Conservation (phyloP, 2,329 filamentous ascomycete genomes). For the Onygenales sp. region DNA sequence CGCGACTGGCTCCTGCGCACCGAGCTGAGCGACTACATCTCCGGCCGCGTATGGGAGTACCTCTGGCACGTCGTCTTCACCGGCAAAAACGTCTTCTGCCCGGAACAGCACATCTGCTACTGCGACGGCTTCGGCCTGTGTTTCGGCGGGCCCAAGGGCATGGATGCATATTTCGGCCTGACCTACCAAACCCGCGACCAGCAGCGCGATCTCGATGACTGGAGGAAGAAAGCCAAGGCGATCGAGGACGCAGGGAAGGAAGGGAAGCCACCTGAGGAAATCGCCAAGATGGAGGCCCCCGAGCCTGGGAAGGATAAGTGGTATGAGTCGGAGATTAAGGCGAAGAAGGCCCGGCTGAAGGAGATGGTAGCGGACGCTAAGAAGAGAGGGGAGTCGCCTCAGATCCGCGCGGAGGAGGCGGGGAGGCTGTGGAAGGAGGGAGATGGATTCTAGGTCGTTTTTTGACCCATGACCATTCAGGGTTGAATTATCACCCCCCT, state of each 20-base stretch:
- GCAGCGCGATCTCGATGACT: constrained; percentile 26
- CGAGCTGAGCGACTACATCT: constrained; percentile 44
- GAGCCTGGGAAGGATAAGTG: constrained; percentile 35
- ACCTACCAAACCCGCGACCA: constrained; percentile 32
- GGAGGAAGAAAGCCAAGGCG: constrained; percentile 31
- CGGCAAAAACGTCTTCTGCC: constrained; percentile 35
- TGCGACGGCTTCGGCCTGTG: constrained; percentile 57
- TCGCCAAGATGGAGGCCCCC: constrained; percentile 24
- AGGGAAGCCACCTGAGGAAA: constrained; percentile 14
- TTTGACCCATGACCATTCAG: background rate
- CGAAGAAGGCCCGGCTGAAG: constrained; percentile 34
- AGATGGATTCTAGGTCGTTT: constrained; percentile 40
- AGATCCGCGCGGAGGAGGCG: constrained; percentile 42
- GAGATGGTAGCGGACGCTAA: constrained; percentile 36
- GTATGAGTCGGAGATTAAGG: constrained; percentile 35
- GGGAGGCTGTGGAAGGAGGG: constrained; percentile 47
- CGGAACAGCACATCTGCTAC: constrained; percentile 48
- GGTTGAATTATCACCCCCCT: background rate
- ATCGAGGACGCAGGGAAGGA: constrained; percentile 18
- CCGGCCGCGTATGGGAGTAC: constrained; percentile 54
- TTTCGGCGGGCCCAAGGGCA: constrained; percentile 40
- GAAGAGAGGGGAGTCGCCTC: constrained; percentile 42
- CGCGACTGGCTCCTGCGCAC: constrained; percentile 54
- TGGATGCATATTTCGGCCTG: constrained; percentile 40
- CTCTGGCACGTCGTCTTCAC: constrained; percentile 56